A percentile compares a stretch with the other conserved stretches of the same genome.
phyloP scores from a whole-genome alignment of 1,284 basidiomycete genomes.

The Sutorius eximius region DNA sequence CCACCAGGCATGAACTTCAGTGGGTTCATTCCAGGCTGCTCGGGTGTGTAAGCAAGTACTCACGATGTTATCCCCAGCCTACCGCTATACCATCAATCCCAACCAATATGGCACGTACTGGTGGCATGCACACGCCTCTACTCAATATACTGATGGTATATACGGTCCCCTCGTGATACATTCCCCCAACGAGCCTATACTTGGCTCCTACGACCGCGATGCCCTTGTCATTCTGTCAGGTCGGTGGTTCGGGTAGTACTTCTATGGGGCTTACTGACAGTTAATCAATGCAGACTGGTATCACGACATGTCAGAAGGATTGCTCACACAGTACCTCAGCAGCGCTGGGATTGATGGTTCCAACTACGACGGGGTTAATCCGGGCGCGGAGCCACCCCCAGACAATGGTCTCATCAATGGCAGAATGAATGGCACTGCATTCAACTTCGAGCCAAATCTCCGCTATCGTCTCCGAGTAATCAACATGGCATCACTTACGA shows the following conservation, averaged over 20 bases:
- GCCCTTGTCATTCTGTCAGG: conserved; percentile 31
- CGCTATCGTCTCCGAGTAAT: conserved; percentile 34
- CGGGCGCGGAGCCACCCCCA: conserved; percentile 35
- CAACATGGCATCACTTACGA: conserved; percentile 34
- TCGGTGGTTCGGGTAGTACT: conserved; percentile 13
- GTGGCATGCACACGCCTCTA: conserved; percentile 35
- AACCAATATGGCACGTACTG: conserved; percentile 35
- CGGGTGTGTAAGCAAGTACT: neutral
- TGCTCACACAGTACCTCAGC: conserved; percentile 33
- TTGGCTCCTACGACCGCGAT: conserved; percentile 29
- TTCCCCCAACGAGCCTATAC: conserved; percentile 32
- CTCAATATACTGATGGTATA: conserved; percentile 37
- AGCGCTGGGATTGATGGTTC: conserved; percentile 26
- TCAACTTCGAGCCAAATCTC: conserved; percentile 29
- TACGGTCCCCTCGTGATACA: conserved; percentile 36
- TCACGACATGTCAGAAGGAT: conserved; percentile 30
- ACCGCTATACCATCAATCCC: conserved; percentile 31
- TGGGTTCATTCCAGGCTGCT: conserved; percentile 8
- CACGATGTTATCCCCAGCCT: conserved; percentile 19
- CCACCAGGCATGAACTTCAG: conserved; percentile 37
- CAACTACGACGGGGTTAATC: conserved; percentile 31
- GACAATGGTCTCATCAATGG: conserved; percentile 37
- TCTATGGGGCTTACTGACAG: neutral
- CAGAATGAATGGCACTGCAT: conserved; percentile 22
- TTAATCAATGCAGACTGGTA: conserved; percentile 30